These are phyloP conservation scores for Taiozyma sp. DNA, from an alignment of 1,139 yeast species.

Conservation along the genomic window DNA sequence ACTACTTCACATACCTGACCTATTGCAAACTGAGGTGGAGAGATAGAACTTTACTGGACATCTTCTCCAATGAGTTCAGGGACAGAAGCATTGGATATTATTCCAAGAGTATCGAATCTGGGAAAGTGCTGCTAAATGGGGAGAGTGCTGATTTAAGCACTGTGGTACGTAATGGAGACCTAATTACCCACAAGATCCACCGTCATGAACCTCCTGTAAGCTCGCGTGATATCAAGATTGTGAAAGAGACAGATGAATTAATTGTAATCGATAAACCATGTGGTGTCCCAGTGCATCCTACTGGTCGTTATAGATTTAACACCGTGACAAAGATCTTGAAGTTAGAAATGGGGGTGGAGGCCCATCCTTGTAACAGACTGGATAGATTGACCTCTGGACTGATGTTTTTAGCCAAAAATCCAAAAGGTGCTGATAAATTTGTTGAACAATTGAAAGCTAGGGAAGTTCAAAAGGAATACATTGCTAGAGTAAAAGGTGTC, in stretches of 20 bases:
- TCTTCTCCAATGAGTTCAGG: slow-evolving; percentile 80
- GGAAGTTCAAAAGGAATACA: slow-evolving; percentile 68
- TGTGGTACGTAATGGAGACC: slow-evolving; percentile 74
- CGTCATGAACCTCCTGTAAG: slow-evolving; percentile 43
- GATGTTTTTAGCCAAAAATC: slow-evolving; percentile 85
- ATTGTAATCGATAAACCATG: slow-evolving; percentile 92
- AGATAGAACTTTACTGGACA: slow-evolving; percentile 70
- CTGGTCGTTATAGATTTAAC: slow-evolving; percentile 87
- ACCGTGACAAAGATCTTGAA: slow-evolving; percentile 81
- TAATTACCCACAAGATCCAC: slow-evolving; percentile 77
- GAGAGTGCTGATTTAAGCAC: slow-evolving; percentile 61
- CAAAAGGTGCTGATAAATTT: slow-evolving; percentile 76
- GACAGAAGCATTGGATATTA: slow-evolving; percentile 74
- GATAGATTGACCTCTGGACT: slow-evolving; percentile 93
- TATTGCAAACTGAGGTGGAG: slow-evolving; percentile 93
- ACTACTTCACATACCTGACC: slow-evolving; percentile 83
- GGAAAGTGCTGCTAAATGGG: slow-evolving; percentile 71
- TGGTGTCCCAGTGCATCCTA: slow-evolving; percentile 95
- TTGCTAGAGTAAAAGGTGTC: slow-evolving; percentile 83
- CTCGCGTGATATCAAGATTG: slow-evolving; percentile 12
- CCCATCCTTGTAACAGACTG: slow-evolving; percentile 87
- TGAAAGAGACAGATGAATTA: slow-evolving; percentile 35
- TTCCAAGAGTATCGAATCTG: slow-evolving; percentile 58
- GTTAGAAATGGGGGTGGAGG: slow-evolving; percentile 53
- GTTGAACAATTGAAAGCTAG: slow-evolving; percentile 49